Conservation (phyloP, 2,329 filamentous ascomycete species). For the Stachybotrys chartarum region DNA sequence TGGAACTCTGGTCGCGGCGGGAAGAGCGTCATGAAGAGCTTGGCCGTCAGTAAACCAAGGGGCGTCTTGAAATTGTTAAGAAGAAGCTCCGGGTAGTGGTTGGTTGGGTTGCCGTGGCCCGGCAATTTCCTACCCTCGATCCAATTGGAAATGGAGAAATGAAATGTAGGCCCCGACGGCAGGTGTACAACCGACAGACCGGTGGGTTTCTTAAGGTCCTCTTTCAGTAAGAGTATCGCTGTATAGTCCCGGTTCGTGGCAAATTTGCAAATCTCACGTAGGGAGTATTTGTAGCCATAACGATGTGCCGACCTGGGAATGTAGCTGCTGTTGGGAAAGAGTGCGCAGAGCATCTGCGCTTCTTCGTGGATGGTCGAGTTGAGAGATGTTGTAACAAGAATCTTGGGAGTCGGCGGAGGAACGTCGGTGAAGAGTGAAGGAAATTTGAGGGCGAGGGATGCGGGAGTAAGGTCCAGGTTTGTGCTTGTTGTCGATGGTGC, state of each 20-base stretch:
- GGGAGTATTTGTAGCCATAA: conserved; percentile 83
- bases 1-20: conserved; percentile 76
- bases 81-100: conserved; percentile 83
- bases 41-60: conserved; percentile 78
- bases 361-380: conserved; percentile 83
- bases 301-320: conserved; percentile 79
- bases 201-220: conserved; percentile 79
- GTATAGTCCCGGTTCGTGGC: conserved; percentile 79
- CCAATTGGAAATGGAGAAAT: conserved; percentile 88
- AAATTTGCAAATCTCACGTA: conserved; percentile 84
- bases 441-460: conserved; percentile 54
- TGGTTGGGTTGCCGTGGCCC: conserved; percentile 81
- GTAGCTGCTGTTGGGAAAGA: conserved; percentile 85
- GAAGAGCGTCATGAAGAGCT: conserved; percentile 57
- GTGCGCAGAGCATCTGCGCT: conserved; percentile 66
- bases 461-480: conserved; percentile 56
- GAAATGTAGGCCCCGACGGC: conserved; percentile 81
- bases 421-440: conserved; percentile 54
- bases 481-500: conserved; percentile 56
- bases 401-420: conserved; percentile 62
- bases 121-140: conserved; percentile 80
- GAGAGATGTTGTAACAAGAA: conserved; percentile 85
- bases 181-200: conserved; percentile 81
- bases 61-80: conserved; percentile 94
- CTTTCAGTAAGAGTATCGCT: conserved; percentile 74